Base-by-base conservation (phyloP, 129 eudicot genomes). In the Saposhnikovia divaricata region DNA sequence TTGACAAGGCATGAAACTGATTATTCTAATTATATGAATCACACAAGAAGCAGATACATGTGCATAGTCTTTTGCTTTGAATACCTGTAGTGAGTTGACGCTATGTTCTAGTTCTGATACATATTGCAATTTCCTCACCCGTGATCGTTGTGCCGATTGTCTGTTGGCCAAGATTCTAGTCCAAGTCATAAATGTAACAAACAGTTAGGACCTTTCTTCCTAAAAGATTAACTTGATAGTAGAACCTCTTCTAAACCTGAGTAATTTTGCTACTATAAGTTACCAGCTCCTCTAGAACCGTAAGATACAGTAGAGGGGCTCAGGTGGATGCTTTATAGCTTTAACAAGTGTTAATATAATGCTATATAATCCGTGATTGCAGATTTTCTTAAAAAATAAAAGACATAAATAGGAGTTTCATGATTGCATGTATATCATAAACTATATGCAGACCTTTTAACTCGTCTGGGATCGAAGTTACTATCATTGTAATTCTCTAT, bases 61-160 rank as follows among this genome's bases (percentile, higher is more conserved):
- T 13, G 19, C 72, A 12, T 16, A 28, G 21, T 3, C 3, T 28
- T 25, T 66, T 66, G 21, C 34, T 15, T 4, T 9, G 75, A 90
- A 43, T 86, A 95, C 98, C 77, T 95, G 98, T 72, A 95, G 83
- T 21, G 98, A 87, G 69, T 88, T 92, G n/a, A 95, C 98, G 55
- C 92, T 89, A 47, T 93, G 93, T 84, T 95, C 97, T 10, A 95
- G 90, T 88, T 95, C 98, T 3, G 97, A 95, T 51, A 95, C 87
- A 80, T 95, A 95, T 39, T 95, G 98, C 80, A 95, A 75, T 82
- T 95, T 95, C 88, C 97, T 89, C 90, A 95, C 98, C 77, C 98
- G 80, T 43, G 98, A 95, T 77, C 97, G 85, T 77, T 95, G 98
- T 47, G 98, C 98, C 40, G 98, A 95, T 83, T 95, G 98, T 68